Evolutionary conservation across 768 basidiomycete species (phyloP).

Genomic region (Pilatotrama ljubarskyi): DNA sequence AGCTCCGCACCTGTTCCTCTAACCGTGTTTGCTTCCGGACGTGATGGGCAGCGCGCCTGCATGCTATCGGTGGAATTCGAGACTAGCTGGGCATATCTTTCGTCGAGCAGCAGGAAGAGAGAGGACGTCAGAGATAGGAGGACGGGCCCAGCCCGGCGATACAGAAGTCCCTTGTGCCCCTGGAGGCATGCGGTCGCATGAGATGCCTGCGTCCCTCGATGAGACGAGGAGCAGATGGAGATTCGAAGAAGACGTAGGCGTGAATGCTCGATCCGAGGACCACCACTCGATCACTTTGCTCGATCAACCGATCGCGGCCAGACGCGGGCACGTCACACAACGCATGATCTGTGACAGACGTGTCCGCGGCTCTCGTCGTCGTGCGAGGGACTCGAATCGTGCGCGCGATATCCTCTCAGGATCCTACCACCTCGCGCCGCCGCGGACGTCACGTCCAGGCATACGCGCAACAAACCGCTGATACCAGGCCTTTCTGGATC

Average conservation of each 20-base stretch:
- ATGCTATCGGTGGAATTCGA: background rate
- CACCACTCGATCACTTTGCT: background rate
- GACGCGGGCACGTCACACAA: background rate
- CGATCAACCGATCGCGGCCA: background rate
- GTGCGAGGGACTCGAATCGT: no score
- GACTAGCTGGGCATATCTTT: background rate
- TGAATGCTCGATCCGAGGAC: background rate
- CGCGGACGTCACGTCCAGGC: no score
- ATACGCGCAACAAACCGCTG: no score
- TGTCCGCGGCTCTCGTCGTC: background rate
- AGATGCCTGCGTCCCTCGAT: background rate
- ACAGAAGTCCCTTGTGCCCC: background rate
- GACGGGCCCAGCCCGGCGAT: constrained; percentile 4
- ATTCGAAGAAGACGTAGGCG: no score
- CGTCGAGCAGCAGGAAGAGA: background rate
- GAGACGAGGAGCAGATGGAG: background rate
- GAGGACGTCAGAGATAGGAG: background rate
- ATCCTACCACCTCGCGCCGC: no score
- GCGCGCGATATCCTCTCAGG: no score
- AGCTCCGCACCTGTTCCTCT: background rate
- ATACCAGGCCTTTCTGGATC: no score
- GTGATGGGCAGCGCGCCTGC: background rate
- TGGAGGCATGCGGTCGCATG: background rate
- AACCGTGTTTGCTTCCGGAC: background rate
- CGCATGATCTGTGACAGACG: background rate